These are phyloP conservation scores for Metarhizium rileyi DNA, from an alignment of 2,329 filamentous ascomycete genomes.

Conservation along the genomic window DNA sequence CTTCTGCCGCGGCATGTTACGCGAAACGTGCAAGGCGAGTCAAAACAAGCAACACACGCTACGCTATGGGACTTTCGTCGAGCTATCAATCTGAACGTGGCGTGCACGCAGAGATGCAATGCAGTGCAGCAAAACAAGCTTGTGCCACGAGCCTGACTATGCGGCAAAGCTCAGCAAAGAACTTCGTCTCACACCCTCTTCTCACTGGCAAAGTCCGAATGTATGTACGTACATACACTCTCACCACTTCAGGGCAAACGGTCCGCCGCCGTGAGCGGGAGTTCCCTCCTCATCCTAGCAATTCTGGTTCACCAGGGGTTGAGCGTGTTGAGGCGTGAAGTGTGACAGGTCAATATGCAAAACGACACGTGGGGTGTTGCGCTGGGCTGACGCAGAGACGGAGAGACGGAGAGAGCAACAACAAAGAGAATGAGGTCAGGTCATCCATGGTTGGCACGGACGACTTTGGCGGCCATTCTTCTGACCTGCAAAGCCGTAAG, in stretches of 20 bases:
- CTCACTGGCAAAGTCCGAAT: background rate
- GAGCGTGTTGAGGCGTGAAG: background rate
- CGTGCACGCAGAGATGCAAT: too few relatives aligned
- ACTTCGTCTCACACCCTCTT: background rate
- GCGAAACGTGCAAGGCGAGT: background rate
- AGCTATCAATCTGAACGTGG: too few relatives aligned
- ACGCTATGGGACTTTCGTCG: background rate
- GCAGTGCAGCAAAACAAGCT: too few relatives aligned
- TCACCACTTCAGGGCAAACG: background rate
- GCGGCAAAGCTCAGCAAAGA: background rate
- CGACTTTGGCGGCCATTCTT: background rate
- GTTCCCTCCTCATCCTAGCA: constrained; percentile 4
- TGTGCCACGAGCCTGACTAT: too few relatives aligned
- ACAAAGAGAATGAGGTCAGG: background rate
- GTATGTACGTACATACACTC: background rate
- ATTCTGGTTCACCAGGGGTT: background rate
- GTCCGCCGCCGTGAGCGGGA: constrained; percentile 4
- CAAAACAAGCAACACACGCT: background rate
- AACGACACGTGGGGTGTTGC: background rate
- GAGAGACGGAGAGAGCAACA: background rate
- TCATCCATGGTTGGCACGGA: background rate
- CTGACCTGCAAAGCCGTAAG: background rate
- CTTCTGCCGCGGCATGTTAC: background rate
- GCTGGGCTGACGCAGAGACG: background rate
- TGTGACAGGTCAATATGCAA: background rate